Percentiles rank a stretch among this genome's conserved stretches.
Evolutionary conservation across 139 green algal species (phyloP).

Genomic region (Coccomyxa sp.): DNA sequence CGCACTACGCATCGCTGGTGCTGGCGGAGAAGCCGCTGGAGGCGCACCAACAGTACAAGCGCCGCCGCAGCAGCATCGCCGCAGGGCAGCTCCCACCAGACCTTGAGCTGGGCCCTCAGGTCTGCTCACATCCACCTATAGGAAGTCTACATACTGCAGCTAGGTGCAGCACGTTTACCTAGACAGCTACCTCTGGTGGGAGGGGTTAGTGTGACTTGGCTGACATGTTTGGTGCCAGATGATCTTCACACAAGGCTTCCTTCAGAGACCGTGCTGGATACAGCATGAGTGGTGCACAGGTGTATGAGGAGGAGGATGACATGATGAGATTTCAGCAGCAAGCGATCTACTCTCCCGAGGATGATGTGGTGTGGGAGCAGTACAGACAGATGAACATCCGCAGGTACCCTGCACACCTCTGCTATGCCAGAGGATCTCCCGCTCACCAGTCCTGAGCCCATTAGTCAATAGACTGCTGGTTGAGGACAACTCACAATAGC

Average conservation of each 20-base stretch:
- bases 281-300: no score
- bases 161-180: not conserved
- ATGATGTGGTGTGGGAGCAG: not conserved
- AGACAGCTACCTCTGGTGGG: not conserved
- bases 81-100: not conserved
- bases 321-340: no score
- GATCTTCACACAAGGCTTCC: no score
- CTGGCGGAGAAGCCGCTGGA: conserved; percentile 24
- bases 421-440: not conserved
- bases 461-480: not conserved
- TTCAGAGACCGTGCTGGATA: no score
- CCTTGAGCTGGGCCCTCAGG: not conserved
- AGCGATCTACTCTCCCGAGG: not conserved
- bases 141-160: not conserved
- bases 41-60: conserved; percentile 10
- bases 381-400: not conserved
- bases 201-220: not conserved
- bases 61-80: not conserved
- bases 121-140: no score
- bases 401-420: not conserved
- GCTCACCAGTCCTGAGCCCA: not conserved
- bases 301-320: not conserved
- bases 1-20: conserved; percentile 20
- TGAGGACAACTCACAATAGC: not conserved
- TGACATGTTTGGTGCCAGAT: no score